Percentiles rank a stretch among this genome's conserved stretches.
phyloP scores from a whole-genome alignment of 441 rosid genomes.

The Hura crepitans region DNA sequence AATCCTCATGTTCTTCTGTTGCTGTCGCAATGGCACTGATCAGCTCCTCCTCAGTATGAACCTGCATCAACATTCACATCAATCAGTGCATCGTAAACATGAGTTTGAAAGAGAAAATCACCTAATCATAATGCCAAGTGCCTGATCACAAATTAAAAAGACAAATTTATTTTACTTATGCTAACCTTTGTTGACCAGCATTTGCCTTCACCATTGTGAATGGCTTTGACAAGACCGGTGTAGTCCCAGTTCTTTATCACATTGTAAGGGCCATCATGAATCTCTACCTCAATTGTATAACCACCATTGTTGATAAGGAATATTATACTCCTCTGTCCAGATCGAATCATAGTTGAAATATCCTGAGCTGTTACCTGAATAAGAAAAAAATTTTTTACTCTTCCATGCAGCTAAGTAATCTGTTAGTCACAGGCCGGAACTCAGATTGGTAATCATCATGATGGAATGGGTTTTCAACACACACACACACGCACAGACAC shows the following conservation, averaged over 20 bases:
- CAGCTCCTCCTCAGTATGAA: constrained; percentile 42
- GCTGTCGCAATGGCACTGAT: constrained; percentile 37
- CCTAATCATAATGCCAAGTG: not conserved
- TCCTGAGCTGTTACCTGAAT: constrained; percentile 56
- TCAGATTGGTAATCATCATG: not conserved
- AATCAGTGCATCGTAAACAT: constrained; percentile 10
- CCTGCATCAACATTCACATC: constrained; percentile 32
- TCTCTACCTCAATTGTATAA: constrained; percentile 70
- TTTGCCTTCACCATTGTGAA: constrained; percentile 67
- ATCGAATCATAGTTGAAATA: constrained; percentile 62
- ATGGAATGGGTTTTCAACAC: not conserved
- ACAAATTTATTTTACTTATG: not conserved
- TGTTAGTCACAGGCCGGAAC: not conserved
- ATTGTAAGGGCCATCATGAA: constrained; percentile 76
- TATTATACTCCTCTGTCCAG: constrained; percentile 49
- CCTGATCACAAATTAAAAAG: not conserved
- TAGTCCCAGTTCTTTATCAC: constrained; percentile 79
- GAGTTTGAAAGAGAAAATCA: not conserved
- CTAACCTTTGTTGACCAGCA: constrained; percentile 67
- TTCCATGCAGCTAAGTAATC: not conserved
- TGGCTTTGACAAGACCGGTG: constrained; percentile 54
- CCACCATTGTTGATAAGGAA: constrained; percentile 74
- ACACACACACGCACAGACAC: too few species aligned
- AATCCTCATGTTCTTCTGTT: constrained; percentile 39
- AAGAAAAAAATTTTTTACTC: not conserved